Conservation (phyloP, 225 moss, liverwort and hornwort genomes). For the Antitrichia curtipendula region DNA sequence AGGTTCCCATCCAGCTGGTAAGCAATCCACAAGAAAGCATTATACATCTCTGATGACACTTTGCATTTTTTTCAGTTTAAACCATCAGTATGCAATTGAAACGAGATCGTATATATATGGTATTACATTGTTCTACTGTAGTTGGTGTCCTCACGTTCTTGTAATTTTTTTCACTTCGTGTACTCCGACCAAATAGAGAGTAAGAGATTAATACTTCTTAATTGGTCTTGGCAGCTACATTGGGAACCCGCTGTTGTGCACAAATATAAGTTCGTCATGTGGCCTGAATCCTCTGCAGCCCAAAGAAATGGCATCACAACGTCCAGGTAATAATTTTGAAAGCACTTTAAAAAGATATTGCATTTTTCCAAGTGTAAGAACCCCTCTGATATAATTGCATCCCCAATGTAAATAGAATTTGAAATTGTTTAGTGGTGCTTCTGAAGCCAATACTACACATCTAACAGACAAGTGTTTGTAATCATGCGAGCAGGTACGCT, state of each 20-base stretch:
- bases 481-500: conserved; percentile 22
- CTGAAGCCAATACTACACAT: neutral
- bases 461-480: neutral
- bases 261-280: conserved; percentile 35
- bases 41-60: neutral
- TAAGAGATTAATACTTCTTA: neutral
- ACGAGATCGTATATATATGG: neutral
- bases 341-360: too few relatives aligned
- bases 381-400: neutral
- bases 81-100: neutral
- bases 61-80: too few relatives aligned
- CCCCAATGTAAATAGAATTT: neutral
- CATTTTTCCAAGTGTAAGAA: neutral
- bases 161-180: too few relatives aligned
- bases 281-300: conserved; percentile 34
- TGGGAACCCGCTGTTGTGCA: conserved; percentile 42
- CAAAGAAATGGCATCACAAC: neutral
- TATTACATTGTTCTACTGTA: neutral
- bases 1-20: conserved; percentile 63
- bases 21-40: neutral
- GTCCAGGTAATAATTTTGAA: neutral
- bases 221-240: conserved; percentile 12
- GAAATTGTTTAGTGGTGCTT: neutral
- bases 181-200: neutral
- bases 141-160: neutral